Evolutionary conservation across 768 basidiomycete genomes (phyloP), one percentile per base, ranked within the genome.

Genomic region (Lactifluus volemus): DNA sequence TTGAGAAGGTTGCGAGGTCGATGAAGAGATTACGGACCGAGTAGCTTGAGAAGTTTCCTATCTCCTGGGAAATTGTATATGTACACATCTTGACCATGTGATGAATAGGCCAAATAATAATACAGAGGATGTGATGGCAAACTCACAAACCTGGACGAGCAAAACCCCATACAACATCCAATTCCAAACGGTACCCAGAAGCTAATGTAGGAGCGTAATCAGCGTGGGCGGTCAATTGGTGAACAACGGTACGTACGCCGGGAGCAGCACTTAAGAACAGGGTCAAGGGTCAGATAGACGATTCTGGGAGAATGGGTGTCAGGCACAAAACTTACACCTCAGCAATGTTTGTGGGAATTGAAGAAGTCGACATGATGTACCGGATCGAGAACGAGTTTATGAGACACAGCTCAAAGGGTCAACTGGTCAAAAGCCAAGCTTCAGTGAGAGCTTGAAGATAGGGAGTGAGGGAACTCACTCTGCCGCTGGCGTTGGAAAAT

Each of bases 111-210:
- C 38, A 11, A 38, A 38, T 11, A 3, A 38, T 38, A 38, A 10
- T 10, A 38, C 38, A 12, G n/a, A 29, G 14, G 15, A 29, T 8
- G 30, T 8, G n/a, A 29, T 34, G 11, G 5, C 11, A 14, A n/a
- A 15, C 54, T 19, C n/a, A 61, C 60, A 61, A 11, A 41, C 1
- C 25, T 61, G 60, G 49, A 55, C 60, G 9, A 50, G 10, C 21
- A 61, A 29, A 42, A 50, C 60, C 0, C 60, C 60, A 55, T 50
- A 61, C 41, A 61, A 45, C 6, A 32, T 45, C 60, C 60, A 61
- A 14, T 61, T 61, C 54, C 53, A 61, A 25, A 61, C 1, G 7
- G 5, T 11, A 21, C 60, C 60, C 12, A 61, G 39, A 34, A 61
- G 54, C 60, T 61, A 10, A 17, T 3, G 34, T 30, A 15, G 15